Base-by-base conservation (phyloP, 2,329 filamentous ascomycete genomes). In the Trichoderma harzianum region DNA sequence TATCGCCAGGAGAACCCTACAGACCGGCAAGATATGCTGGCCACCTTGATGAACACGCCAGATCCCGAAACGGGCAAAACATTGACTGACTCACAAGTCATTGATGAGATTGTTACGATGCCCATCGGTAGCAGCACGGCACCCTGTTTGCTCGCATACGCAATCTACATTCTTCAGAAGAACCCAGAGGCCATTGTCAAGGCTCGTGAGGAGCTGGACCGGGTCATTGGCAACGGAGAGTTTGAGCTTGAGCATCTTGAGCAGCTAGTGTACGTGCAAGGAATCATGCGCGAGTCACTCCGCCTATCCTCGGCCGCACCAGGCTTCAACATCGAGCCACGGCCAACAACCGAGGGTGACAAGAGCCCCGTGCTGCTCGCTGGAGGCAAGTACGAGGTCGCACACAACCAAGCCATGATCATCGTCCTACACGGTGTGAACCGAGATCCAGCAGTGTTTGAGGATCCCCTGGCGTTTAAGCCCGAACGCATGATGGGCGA, bases 61-160 rank as follows among this genome's bases (percentile, higher is more conserved):
- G 91, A 93, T 74, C 86, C 88, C 0, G 85, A 90, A 76, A 92
- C 90, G 0, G 89, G 88, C 32, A 82, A 85, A 72, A 80, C 80
- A 3, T 82, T 93, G 74, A 85, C 81, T 5, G 87, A 92, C 5
- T 86, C 86, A 11, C 87, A 88, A 72, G 86, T 92, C 63, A 85
- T 91, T 62, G 89, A 92, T 78, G 91, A 93, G 78, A 89, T 93
- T 74, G 87, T 92, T 68, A 87, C 87, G 3, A 91, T 93, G 83
- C 86, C 91, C 53, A 89, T 90, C 66, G 88, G 86, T 5, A 85
- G 82, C 78, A 84, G 82, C 77, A 87, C 85, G 0, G 83, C 85
- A 4, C 85, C 85, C 2, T 84, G 83, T 72, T 80, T 82, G 76
- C 76, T 86, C 73, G 82, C 79, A 73, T 82, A 80, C 8, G 80